Base-by-base conservation (phyloP, 805 yeast genomes). In the Yamadazyma ubonensis region DNA sequence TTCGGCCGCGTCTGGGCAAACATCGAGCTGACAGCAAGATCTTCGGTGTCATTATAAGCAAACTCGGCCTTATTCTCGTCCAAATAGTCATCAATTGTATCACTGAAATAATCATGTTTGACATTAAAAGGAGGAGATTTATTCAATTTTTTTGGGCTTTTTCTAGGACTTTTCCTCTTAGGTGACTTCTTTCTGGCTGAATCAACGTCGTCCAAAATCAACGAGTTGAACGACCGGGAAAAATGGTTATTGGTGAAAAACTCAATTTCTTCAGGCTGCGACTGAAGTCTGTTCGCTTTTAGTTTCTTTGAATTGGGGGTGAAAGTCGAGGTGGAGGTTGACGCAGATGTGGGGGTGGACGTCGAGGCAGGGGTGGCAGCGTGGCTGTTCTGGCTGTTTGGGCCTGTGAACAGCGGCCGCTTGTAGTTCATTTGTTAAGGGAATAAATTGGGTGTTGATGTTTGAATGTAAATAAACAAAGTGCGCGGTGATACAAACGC, bases 91-190 rank as follows among this genome's bases (percentile, higher is more conserved):
- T 58, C 64, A n/a, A 55, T 49, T 12, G 33, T 32, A n/a, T 54
- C 52, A 22, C 51, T 55, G 19, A 48, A 53, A 22, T 49, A 50
- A 44, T 56, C 62, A 19, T 58, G 57, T 39, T 66, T 65, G 36
- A 65, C 55, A 43, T 65, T 65, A 50, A 67, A 67, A 1, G 71
- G 71, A 8, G 73, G 73, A 14, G 69, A 63, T 48, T 67, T 68
- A 44, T 63, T 67, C 30, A 65, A 51, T 19, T 45, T 51, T 38
- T 55, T 56, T 2, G 50, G 52, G 11, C 26, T 21, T 14, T 16
- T 25, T 16, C 19, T 14, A 10, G 33, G 14, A 5, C 33, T 5
- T 23, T 5, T 23, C n/a, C 8, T 23, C 26, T 23, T 23, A 10
- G 26, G 26, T 10, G 26, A 23, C 26, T 23, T 23, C 6, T 6